Conservation (phyloP, 2,329 filamentous ascomycete species). For the Leptographium galeiforme region DNA sequence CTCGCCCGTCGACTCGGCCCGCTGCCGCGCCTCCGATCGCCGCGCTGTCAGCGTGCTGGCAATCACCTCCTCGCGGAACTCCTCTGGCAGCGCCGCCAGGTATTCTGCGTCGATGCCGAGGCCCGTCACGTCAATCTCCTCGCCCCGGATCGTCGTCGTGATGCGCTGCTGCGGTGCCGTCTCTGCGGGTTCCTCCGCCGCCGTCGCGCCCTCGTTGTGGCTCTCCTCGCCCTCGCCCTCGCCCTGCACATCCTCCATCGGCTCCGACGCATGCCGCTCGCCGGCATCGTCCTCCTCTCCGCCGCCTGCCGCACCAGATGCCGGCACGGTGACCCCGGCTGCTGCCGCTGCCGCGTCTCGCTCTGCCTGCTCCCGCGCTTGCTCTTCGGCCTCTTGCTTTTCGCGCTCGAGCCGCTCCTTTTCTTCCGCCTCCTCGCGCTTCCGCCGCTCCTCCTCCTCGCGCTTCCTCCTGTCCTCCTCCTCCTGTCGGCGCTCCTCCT, state of each 20-base stretch:
- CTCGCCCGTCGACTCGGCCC: conserved; percentile 51
- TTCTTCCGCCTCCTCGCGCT: conserved; percentile 58
- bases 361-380: conserved; percentile 43
- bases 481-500: conserved; percentile 43
- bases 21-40: conserved; percentile 60
- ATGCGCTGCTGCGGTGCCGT: conserved; percentile 36
- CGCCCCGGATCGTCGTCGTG: conserved; percentile 71
- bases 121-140: conserved; percentile 83
- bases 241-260: conserved; percentile 39
- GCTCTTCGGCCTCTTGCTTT: conserved; percentile 58
- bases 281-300: conserved; percentile 22
- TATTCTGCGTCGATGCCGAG: conserved; percentile 92
- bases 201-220: background rate
- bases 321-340: conserved; percentile 15
- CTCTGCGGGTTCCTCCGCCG: conserved; percentile 1
- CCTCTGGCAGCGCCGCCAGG: conserved; percentile 91
- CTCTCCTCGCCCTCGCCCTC: background rate
- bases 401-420: conserved; percentile 53
- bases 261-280: conserved; percentile 21
- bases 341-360: conserved; percentile 38
- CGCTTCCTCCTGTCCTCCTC: conserved; percentile 42
- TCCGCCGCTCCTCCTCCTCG: conserved; percentile 53
- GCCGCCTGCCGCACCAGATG: conserved; percentile 16
- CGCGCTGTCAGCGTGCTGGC: conserved; percentile 77
- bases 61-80: conserved; percentile 90